Percentiles rank a stretch among this genome's conserved stretches.
Conservation (phyloP, 225 moss, liverwort and hornwort species). For the Thuidium tamariscinum region DNA sequence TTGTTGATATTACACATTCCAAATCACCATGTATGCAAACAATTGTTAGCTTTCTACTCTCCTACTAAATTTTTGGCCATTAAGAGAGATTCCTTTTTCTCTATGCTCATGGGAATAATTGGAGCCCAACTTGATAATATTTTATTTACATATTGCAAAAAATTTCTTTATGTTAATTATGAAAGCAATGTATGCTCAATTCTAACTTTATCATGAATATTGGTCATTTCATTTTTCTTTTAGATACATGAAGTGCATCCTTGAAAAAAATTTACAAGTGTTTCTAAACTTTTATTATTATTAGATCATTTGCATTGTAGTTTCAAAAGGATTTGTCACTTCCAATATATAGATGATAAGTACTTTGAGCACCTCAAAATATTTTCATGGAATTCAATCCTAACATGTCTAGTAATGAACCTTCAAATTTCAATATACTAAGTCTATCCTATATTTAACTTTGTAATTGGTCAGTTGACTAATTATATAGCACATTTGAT, state of each 20-base stretch:
- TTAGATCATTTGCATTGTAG: accelerated
- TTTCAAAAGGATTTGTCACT: neutral
- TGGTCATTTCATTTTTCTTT: neutral
- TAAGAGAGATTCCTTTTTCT: neutral
- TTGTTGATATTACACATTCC: neutral
- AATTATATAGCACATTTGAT: accelerated
- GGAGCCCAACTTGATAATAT: accelerated
- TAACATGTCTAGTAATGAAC: neutral
- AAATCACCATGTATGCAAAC: neutral
- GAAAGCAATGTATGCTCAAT: too few relatives aligned
- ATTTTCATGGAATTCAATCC: too few relatives aligned
- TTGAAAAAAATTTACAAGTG: neutral
- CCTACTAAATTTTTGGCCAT: neutral
- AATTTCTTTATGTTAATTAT: neutral
- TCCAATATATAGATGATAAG: accelerated
- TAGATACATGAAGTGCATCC: neutral
- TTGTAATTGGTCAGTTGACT: neutral
- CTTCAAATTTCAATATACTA: accelerated
- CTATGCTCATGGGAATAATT: accelerated
- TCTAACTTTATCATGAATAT: neutral
- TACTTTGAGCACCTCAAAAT: accelerated
- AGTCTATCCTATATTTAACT: neutral
- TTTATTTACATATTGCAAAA: neutral
- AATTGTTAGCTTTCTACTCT: neutral
- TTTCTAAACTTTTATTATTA: accelerated